Percentiles rank a stretch among this genome's conserved stretches.
These are phyloP conservation scores for Periconia sp. DNA, from an alignment of 2,329 filamentous ascomycete genomes.

Conservation along the genomic window DNA sequence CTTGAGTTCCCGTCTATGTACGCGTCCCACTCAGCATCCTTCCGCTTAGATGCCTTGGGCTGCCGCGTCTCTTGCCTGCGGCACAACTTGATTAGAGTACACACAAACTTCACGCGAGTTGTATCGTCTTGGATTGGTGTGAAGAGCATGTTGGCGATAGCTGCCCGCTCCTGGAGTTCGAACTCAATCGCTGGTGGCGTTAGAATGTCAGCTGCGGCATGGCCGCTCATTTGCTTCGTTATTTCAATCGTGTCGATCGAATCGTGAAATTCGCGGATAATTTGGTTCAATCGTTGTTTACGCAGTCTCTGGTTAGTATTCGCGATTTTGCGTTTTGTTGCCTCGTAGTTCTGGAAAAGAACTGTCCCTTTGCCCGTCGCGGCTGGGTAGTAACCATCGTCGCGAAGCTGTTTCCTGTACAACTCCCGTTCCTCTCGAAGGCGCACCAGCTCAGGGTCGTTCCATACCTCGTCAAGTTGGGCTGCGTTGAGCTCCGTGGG, in stretches of 20 bases:
- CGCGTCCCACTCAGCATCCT: constrained; percentile 1
- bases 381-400: constrained; percentile 3
- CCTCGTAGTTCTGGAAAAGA: constrained; percentile 20
- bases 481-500: not conserved
- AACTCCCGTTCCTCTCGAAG: constrained; percentile 1
- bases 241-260: constrained; percentile 22
- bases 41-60: constrained; percentile 17
- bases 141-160: constrained; percentile 22
- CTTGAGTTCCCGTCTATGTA: no score
- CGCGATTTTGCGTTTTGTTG: constrained; percentile 15
- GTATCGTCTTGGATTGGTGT: constrained; percentile 20
- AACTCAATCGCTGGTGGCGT: constrained; percentile 18
- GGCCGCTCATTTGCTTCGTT: constrained; percentile 22
- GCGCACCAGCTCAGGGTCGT: constrained; percentile 6
- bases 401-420: constrained; percentile 2
- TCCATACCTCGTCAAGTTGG: constrained; percentile 1
- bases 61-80: constrained; percentile 18
- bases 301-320: constrained; percentile 18
- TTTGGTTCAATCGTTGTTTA: constrained; percentile 14
- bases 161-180: constrained; percentile 21
- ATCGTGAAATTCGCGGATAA: constrained; percentile 19
- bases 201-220: constrained; percentile 16
- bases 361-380: constrained; percentile 1
- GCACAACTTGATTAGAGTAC: constrained; percentile 18
- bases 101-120: constrained; percentile 16